Conservation (phyloP, 176 grass and related monocot species). For the Metroxylon sagu region DNA sequence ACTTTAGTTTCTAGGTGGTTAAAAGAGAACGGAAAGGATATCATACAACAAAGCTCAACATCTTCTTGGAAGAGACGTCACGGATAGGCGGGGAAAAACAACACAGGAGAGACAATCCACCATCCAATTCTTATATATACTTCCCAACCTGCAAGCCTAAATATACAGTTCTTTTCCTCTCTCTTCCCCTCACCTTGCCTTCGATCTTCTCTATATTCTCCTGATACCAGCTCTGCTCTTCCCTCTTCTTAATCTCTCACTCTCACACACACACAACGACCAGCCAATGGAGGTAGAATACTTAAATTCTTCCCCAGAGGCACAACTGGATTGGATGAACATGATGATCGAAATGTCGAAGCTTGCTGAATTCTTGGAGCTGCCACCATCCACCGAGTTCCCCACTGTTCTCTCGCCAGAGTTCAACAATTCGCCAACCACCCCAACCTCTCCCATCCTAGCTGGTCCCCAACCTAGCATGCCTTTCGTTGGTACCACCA, state of each 20-base stretch:
- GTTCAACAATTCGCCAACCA: slow-evolving; percentile 20
- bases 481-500: neutral
- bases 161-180: too few species aligned
- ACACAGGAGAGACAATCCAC: neutral
- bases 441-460: too few species aligned
- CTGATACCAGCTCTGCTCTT: neutral
- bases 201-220: too few species aligned
- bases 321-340: slow-evolving; percentile 78
- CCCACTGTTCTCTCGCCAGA: slow-evolving; percentile 12
- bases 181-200: too few species aligned
- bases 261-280: too few species aligned
- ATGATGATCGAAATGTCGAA: slow-evolving; percentile 64
- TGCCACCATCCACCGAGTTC: slow-evolving; percentile 3
- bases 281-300: slow-evolving; percentile 55
- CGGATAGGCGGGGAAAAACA: too few species aligned
- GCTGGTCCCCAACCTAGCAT: too few species aligned
- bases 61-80: too few species aligned
- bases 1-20: too few species aligned
- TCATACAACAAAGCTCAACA: too few species aligned
- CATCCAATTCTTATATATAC: neutral
- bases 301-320: slow-evolving; percentile 52
- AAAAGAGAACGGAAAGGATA: too few species aligned
- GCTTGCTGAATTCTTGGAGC: neutral
- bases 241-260: slow-evolving; percentile 1
- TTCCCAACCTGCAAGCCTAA: too few species aligned